Evolutionary conservation across 352 stramenopile genomes (phyloP).

Genomic region (Pythium vanterpoolii): DNA sequence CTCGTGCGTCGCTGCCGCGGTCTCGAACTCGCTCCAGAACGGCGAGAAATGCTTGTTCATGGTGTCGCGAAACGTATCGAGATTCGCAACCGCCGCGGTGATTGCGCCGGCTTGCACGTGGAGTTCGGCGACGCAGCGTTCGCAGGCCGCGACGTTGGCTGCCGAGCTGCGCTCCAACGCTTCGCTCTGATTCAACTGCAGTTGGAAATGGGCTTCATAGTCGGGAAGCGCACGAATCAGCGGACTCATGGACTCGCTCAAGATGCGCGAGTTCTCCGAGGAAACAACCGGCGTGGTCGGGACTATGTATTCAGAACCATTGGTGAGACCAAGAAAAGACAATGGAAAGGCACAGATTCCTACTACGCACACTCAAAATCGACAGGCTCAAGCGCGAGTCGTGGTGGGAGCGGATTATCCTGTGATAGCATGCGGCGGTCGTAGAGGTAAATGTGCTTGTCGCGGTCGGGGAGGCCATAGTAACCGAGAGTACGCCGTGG

Average conservation of each 20-base stretch:
- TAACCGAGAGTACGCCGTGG: conserved; percentile 61
- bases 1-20: conserved; percentile 50
- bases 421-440: conserved; percentile 76
- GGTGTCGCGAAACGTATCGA: conserved; percentile 66
- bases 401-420: conserved; percentile 37
- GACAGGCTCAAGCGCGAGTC: conserved; percentile 39
- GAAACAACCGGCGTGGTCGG: conserved; percentile 47
- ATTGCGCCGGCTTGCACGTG: conserved; percentile 73
- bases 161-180: conserved; percentile 47
- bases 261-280: conserved; percentile 60
- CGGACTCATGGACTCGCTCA: conserved; percentile 78
- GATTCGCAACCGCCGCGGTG: conserved; percentile 64
- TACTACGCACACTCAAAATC: conserved; percentile 31
- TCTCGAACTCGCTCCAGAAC: conserved; percentile 79
- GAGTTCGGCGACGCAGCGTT: conserved; percentile 48
- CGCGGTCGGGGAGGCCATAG: conserved; percentile 54
- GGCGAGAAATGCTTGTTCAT: conserved; percentile 82
- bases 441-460: conserved; percentile 80
- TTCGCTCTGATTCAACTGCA: conserved; percentile 69
- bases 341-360: background rate
- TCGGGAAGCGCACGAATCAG: conserved; percentile 75
- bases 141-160: conserved; percentile 56
- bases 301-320: conserved; percentile 27
- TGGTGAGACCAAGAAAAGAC: background rate
- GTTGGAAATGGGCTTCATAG: conserved; percentile 80